Evolutionary conservation across 2,329 filamentous ascomycete genomes (phyloP).

Genomic region (Penicillium sp.): DNA sequence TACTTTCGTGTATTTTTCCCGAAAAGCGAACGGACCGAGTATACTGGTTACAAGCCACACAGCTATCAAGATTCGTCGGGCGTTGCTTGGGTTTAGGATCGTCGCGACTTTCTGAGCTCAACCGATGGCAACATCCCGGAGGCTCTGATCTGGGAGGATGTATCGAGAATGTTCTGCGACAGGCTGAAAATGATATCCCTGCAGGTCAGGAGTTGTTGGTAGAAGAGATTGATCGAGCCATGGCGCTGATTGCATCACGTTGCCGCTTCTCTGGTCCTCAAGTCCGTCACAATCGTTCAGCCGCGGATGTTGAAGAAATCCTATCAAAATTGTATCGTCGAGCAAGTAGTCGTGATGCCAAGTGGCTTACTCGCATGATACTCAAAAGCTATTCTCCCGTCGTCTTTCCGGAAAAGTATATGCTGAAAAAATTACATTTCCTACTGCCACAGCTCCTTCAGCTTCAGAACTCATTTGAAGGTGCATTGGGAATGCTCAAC

Average conservation of each 20-base stretch:
- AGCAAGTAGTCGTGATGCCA: slow-evolving; percentile 67
- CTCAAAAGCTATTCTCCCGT: slow-evolving; percentile 74
- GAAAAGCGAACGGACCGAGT: slow-evolving; percentile 75
- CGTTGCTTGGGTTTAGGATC: slow-evolving; percentile 65
- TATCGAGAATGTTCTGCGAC: slow-evolving; percentile 62
- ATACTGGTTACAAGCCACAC: slow-evolving; percentile 64
- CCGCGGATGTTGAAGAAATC: slow-evolving; percentile 45
- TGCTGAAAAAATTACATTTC: slow-evolving; percentile 65
- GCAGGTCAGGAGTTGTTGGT: slow-evolving; percentile 56
- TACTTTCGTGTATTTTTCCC: slow-evolving; percentile 75
- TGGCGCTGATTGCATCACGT: slow-evolving; percentile 66
- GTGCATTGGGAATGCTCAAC: slow-evolving; percentile 57
- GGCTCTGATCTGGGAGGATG: slow-evolving; percentile 70
- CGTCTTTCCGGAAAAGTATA: slow-evolving; percentile 55
- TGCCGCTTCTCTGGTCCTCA: slow-evolving; percentile 69
- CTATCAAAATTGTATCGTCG: slow-evolving; percentile 60
- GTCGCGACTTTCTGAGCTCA: slow-evolving; percentile 61
- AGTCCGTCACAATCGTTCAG: slow-evolving; percentile 48
- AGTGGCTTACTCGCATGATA: slow-evolving; percentile 82
- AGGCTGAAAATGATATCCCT: slow-evolving; percentile 52
- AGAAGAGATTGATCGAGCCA: slow-evolving; percentile 67
- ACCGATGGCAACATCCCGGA: slow-evolving; percentile 60
- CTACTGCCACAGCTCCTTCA: slow-evolving; percentile 67
- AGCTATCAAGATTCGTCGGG: slow-evolving; percentile 66
- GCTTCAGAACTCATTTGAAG: slow-evolving; percentile 66